These are phyloP conservation scores for Vitis riparia DNA, from an alignment of 164 flowering plant species.

Conservation along the genomic window DNA sequence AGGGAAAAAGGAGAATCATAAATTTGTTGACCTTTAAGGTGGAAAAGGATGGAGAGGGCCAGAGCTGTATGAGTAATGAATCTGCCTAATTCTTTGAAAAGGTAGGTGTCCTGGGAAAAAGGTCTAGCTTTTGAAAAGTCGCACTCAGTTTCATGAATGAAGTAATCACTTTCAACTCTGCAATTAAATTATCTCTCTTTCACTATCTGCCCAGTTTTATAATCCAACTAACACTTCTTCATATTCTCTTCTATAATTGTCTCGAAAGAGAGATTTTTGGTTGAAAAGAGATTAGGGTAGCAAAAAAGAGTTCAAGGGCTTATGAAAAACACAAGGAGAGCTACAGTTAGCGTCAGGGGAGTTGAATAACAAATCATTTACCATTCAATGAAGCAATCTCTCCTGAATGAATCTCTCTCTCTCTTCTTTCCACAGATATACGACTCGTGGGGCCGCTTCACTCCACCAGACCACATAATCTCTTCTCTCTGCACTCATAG, in stretches of 20 bases:
- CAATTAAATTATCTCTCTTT: neutral
- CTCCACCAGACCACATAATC: too few species aligned
- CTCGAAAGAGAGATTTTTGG: too few species aligned
- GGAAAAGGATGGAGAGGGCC: neutral
- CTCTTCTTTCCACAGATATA: neutral
- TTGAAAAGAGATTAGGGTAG: too few species aligned
- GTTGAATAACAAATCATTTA: too few species aligned
- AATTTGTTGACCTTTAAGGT: constrained; percentile 12
- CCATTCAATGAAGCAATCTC: neutral
- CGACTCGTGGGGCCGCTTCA: too few species aligned
- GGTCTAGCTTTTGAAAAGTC: constrained; percentile 2
- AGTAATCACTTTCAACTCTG: neutral
- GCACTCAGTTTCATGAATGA: constrained; percentile 11
- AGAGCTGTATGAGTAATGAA: constrained; percentile 3
- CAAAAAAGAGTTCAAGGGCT: too few species aligned
- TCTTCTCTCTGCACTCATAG: neutral
- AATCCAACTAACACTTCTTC: neutral
- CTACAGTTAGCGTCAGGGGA: too few species aligned
- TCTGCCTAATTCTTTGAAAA: constrained; percentile 17
- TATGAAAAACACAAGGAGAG: too few species aligned
- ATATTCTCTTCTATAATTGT: too few species aligned
- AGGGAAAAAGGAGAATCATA: constrained; percentile 11
- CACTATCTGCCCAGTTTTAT: neutral
- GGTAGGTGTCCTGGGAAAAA: constrained; percentile 11
- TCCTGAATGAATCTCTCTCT: neutral